These are phyloP conservation scores for Falciphora oryzae DNA, from an alignment of 2,329 filamentous ascomycete genomes.

Conservation along the genomic window DNA sequence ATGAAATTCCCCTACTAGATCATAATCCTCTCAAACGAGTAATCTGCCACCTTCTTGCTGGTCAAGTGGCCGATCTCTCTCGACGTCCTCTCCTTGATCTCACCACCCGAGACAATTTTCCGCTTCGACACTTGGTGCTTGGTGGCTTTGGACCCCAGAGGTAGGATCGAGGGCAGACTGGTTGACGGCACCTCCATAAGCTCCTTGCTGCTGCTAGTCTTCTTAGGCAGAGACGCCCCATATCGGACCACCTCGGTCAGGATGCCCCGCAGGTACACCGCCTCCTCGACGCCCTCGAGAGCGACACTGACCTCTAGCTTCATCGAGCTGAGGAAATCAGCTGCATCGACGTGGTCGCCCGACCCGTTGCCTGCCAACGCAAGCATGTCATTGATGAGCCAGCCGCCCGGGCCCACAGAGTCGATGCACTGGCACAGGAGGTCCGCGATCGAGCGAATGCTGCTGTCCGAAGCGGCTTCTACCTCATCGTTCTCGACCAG, in stretches of 20 bases:
- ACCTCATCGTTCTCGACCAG: conserved; percentile 38
- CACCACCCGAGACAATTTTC: conserved; percentile 63
- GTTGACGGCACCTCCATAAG: conserved; percentile 32
- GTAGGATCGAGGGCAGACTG: conserved; percentile 49
- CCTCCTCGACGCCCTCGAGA: conserved; percentile 66
- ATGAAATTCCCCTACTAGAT: conserved; percentile 42
- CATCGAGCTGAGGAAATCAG: conserved; percentile 60
- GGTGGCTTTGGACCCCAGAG: conserved; percentile 63
- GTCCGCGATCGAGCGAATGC: conserved; percentile 65
- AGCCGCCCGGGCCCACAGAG: conserved; percentile 67
- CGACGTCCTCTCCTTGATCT: conserved; percentile 61
- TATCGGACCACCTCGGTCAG: conserved; percentile 63
- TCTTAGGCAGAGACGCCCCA: conserved; percentile 22
- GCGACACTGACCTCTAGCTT: conserved; percentile 65
- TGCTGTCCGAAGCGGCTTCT: conserved; percentile 55
- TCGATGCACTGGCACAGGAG: conserved; percentile 70
- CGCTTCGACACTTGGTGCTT: conserved; percentile 42
- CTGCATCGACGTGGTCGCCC: conserved; percentile 46
- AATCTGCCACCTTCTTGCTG: conserved; percentile 73
- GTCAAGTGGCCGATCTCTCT: conserved; percentile 73
- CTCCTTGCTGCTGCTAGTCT: conserved; percentile 10
- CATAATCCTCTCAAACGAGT: conserved; percentile 73
- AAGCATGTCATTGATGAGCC: conserved; percentile 59
- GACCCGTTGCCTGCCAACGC: conserved; percentile 25
- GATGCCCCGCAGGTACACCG: conserved; percentile 56